Evolutionary conservation across 352 stramenopile genomes (phyloP).

Genomic region (Globisporangium apiculatum): DNA sequence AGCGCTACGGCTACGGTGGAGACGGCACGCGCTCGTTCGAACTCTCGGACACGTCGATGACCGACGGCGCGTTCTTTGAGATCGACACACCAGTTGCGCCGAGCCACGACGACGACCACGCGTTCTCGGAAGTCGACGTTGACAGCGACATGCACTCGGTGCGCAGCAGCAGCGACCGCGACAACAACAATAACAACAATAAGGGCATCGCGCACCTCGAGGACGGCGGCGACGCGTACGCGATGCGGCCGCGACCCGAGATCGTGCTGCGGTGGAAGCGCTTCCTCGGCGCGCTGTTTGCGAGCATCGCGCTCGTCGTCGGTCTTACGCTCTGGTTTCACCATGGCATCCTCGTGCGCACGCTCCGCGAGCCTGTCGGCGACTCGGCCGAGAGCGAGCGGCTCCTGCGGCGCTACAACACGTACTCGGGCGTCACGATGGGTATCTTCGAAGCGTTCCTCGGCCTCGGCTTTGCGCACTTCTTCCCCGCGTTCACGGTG

Average conservation of each 20-base stretch:
- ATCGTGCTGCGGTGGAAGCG: conserved; percentile 18
- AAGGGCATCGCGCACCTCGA: conserved; percentile 1
- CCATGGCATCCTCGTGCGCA: conserved; percentile 9
- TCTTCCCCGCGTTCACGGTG: conserved; percentile 19
- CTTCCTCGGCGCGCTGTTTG: conserved; percentile 5
- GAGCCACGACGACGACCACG: background rate
- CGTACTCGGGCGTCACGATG: conserved; percentile 16
- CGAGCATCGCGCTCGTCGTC: conserved; percentile 4
- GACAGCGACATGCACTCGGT: background rate
- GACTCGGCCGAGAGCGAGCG: conserved; percentile 13
- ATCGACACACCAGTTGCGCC: conserved; percentile 7
- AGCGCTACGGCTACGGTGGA: conserved; percentile 9
- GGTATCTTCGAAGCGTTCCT: conserved; percentile 17
- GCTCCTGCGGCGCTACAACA: conserved; percentile 15
- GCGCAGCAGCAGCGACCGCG: background rate
- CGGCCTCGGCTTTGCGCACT: conserved; percentile 15
- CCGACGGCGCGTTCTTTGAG: conserved; percentile 13
- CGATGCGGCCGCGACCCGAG: conserved; percentile 9
- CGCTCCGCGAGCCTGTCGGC: conserved; percentile 7
- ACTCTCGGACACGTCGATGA: conserved; percentile 14
- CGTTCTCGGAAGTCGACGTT: conserved; percentile 7
- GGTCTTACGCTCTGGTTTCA: conserved; percentile 13
- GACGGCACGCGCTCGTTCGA: conserved; percentile 4
- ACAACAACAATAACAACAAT: background rate
- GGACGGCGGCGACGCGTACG: background rate